Evolutionary conservation across 768 basidiomycete species (phyloP).

Genomic region (Tulasnella sp.): DNA sequence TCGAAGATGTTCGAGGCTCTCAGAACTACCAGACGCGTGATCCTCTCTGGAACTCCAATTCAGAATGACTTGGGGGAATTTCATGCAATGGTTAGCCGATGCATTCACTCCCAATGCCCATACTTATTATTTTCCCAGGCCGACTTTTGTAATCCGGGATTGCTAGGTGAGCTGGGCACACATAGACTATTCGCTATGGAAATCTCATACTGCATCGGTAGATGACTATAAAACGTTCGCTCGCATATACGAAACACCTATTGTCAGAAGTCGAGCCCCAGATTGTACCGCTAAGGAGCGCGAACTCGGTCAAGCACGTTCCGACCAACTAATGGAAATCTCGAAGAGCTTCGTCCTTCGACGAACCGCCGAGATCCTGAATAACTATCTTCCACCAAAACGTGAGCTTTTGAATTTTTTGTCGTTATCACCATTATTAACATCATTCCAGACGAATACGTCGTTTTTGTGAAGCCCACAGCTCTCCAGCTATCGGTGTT

Average conservation of each 20-base stretch:
- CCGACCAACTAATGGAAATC: constrained; percentile 55
- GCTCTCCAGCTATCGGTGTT: constrained; percentile 71
- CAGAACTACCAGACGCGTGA: constrained; percentile 62
- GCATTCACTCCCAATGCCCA: neutral
- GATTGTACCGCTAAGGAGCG: constrained; percentile 57
- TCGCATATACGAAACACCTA: constrained; percentile 74
- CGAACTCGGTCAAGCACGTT: constrained; percentile 64
- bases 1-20: constrained; percentile 72
- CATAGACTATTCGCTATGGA: neutral
- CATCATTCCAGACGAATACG: constrained; percentile 67
- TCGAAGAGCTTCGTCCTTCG: constrained; percentile 82
- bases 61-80: constrained; percentile 95
- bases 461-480: constrained; percentile 91
- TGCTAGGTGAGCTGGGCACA: constrained; percentile 45
- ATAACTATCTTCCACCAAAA: constrained; percentile 83
- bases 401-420: constrained; percentile 31
- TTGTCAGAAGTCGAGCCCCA: constrained; percentile 72
- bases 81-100: constrained; percentile 71
- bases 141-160: constrained; percentile 87
- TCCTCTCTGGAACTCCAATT: constrained; percentile 92
- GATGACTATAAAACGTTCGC: constrained; percentile 67
- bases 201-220: constrained; percentile 22
- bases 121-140: constrained; percentile 36
- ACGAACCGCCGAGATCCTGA: constrained; percentile 68
- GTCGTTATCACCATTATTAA: neutral